Conservation (phyloP, 2,329 filamentous ascomycete species). For the Keithomyces neogunnii region DNA sequence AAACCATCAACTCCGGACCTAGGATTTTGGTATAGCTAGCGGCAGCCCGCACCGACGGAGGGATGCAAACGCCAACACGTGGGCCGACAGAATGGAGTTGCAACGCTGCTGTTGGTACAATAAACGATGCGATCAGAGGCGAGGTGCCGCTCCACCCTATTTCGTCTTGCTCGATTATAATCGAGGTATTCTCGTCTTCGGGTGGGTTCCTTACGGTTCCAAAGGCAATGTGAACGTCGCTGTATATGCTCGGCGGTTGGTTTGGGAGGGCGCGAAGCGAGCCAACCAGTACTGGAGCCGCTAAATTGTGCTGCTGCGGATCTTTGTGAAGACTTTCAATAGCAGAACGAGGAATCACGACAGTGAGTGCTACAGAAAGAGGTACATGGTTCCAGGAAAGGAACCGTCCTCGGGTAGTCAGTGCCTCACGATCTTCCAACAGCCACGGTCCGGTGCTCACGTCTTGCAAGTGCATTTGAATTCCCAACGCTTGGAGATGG, state of each 20-base stretch:
- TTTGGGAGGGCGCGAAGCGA: constrained; percentile 18
- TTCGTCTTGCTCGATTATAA: constrained; percentile 25
- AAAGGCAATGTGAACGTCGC: constrained; percentile 32
- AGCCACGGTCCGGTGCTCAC: constrained; percentile 25
- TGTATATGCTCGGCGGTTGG: constrained; percentile 27
- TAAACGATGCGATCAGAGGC: constrained; percentile 32
- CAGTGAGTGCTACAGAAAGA: constrained; percentile 25
- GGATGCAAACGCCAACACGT: constrained; percentile 23
- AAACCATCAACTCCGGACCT: constrained; percentile 20
- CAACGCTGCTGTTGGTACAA: constrained; percentile 26
- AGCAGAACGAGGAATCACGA: constrained; percentile 22
- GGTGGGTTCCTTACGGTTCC: constrained; percentile 23
- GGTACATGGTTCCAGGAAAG: constrained; percentile 29
- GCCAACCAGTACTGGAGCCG: constrained; percentile 21
- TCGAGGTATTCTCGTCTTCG: constrained; percentile 20
- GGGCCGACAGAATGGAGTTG: constrained; percentile 22
- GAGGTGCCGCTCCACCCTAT: constrained; percentile 28
- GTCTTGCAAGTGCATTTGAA: constrained; percentile 27
- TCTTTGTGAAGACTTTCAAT: constrained; percentile 20
- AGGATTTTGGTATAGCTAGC: constrained; percentile 16
- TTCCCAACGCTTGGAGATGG: constrained; percentile 25
- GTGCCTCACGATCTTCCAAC: constrained; percentile 11
- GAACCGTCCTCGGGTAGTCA: constrained; percentile 18
- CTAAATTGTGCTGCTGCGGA: constrained; percentile 7
- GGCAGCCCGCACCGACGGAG: constrained; percentile 15